These are phyloP conservation scores for Pestalotiopsis sp. DNA, from an alignment of 2,329 filamentous ascomycete species.

Conservation along the genomic window DNA sequence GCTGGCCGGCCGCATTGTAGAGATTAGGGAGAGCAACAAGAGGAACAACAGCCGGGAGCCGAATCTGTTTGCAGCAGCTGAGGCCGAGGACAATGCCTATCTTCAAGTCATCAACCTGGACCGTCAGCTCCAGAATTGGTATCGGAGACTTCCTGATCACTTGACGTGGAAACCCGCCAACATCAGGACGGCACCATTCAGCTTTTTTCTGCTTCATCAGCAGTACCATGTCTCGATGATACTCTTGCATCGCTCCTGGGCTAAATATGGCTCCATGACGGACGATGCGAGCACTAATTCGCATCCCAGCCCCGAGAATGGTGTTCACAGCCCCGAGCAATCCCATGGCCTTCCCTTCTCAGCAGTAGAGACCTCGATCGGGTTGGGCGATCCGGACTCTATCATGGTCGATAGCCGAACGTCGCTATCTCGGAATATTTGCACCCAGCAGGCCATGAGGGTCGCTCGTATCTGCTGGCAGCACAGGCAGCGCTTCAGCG, in stretches of 20 bases:
- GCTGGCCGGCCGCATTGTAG: constrained; percentile 52
- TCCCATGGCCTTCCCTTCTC: constrained; percentile 2
- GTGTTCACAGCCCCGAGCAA: constrained; percentile 20
- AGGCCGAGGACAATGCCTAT: constrained; percentile 47
- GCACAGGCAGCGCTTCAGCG: constrained; percentile 53
- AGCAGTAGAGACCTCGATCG: constrained; percentile 18
- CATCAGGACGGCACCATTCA: constrained; percentile 50
- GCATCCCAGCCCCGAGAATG: constrained; percentile 32
- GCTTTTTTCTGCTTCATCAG: constrained; percentile 56
- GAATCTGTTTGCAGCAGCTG: constrained; percentile 30
- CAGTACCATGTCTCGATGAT: constrained; percentile 57
- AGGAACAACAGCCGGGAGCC: constrained; percentile 26
- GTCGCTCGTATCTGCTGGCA: constrained; percentile 57
- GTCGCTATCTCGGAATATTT: constrained; percentile 51
- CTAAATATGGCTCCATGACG: constrained; percentile 46
- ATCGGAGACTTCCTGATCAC: constrained; percentile 50
- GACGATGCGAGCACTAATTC: constrained; percentile 32
- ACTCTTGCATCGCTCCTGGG: constrained; percentile 54
- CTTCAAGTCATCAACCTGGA: constrained; percentile 52
- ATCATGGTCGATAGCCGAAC: constrained; percentile 43
- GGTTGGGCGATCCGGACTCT: constrained; percentile 33
- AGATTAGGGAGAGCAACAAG: constrained; percentile 39
- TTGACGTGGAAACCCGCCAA: constrained; percentile 50
- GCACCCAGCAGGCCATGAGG: constrained; percentile 55
- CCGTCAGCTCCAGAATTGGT: constrained; percentile 56